A percentile compares a stretch with the other conserved stretches of the same genome.
These are phyloP conservation scores for Lanmaoa pseudosensibilis DNA, from an alignment of 768 basidiomycete species.

Conservation along the genomic window DNA sequence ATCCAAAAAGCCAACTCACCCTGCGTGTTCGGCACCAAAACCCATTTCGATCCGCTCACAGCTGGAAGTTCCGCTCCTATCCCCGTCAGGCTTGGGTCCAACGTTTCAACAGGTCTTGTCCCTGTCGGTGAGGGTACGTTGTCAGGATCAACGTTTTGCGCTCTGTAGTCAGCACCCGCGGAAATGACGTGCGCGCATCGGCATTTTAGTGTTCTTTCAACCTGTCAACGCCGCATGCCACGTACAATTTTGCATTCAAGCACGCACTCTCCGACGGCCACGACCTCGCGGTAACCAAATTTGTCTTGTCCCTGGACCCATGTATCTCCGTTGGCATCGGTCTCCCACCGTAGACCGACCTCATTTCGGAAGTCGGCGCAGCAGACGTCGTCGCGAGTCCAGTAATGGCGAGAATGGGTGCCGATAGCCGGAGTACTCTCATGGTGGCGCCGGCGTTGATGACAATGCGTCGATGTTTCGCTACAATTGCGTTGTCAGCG, in stretches of 20 bases:
- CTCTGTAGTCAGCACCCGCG: not conserved
- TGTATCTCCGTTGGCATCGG: conserved; percentile 16
- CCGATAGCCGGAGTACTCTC: not conserved
- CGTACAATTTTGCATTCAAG: conserved; percentile 5
- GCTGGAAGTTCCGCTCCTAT: not conserved
- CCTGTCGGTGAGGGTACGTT: not conserved
- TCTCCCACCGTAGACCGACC: not conserved
- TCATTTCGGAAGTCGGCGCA: conserved; percentile 12
- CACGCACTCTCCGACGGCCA: conserved; percentile 5
- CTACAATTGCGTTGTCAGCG: not conserved
- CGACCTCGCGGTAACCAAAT: conserved; percentile 6
- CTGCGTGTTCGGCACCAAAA: conserved; percentile 9
- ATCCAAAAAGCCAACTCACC: conserved; percentile 10
- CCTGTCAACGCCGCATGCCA: conserved; percentile 2
- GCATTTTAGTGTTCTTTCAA: conserved; percentile 1
- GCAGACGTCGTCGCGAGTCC: conserved; percentile 8
- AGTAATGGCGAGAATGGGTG: conserved; percentile 2
- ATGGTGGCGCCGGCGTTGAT: conserved; percentile 1
- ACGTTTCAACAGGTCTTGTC: not conserved
- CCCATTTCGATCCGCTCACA: conserved; percentile 8
- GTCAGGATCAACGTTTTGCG: conserved; percentile 6
- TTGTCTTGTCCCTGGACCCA: conserved; percentile 6
- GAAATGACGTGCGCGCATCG: not conserved
- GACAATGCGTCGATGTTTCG: not conserved
- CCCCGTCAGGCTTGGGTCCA: not conserved